Evolutionary conservation across 148 eudicot genomes (phyloP).

Genomic region (Dysphania ambrosioides): DNA sequence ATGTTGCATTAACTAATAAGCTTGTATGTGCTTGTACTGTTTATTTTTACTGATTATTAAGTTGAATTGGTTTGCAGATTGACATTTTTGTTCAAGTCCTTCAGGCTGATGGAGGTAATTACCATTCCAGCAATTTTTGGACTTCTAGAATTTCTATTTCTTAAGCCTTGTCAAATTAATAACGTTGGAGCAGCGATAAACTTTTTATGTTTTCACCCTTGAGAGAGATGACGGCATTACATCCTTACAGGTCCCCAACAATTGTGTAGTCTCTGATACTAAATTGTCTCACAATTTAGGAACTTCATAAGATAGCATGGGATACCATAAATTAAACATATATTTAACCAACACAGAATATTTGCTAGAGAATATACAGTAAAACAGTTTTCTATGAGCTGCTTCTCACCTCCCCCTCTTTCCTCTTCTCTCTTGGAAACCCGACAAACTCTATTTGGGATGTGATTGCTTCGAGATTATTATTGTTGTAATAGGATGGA

Average conservation of each 20-base stretch:
- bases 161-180: not conserved
- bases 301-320: not conserved
- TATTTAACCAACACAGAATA: not conserved
- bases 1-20: not conserved
- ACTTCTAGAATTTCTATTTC: not conserved
- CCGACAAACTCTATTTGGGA: not conserved
- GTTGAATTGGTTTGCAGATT: conserved; percentile 50
- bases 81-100: conserved; percentile 98
- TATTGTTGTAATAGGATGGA: not conserved
- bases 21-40: conserved; percentile 5
- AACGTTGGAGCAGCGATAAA: too few relatives aligned
- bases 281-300: too few relatives aligned
- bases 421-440: not conserved
- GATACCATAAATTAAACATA: not conserved
- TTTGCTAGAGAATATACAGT: not conserved
- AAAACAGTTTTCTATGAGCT: not conserved
- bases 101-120: conserved; percentile 93
- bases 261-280: too few relatives aligned
- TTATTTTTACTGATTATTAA: conserved; percentile 1
- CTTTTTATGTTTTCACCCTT: not conserved
- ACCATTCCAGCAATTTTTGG: not conserved
- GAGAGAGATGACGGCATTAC: not conserved
- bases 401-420: not conserved
- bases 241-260: not conserved
- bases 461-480: not conserved